Base-by-base conservation (phyloP, 306 rosid genomes). In the Prunus mira region DNA sequence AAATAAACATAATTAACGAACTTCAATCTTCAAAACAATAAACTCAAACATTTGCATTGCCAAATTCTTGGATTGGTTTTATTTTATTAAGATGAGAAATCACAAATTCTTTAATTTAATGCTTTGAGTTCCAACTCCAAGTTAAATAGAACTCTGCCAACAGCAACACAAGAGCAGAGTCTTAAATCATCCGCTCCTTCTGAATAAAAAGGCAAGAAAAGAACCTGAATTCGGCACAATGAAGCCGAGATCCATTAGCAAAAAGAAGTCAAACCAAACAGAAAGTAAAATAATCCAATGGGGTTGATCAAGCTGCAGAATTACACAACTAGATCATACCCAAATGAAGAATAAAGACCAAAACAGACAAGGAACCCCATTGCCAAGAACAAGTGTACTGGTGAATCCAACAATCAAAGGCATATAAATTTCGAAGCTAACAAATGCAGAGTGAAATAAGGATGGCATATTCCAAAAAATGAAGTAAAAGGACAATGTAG, bases 161-260 rank as follows among this genome's bases (percentile, higher is more conserved):
- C 1, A 7, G 55, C 69, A 46, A 24, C 34, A 15, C 34, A 34
- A 34, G 6, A 28, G 30, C 30, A 28, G 3, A 28, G 30, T 28
- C 30, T 28, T 18, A 6, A 63, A 46, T 6, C 19, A 22, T 20
- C 51, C 22, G 19, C 2, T 9, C 52, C 19, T 55, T 32, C 6
- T 28, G 3, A 28, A 20, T 0, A 24, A 20, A 5, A 34, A 76
- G 24, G 22, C 12, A 10, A 47, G 50, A 28, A 43, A 52, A 41
- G 45, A 65, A 55, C 69, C 45, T 3, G 71, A 78, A 60, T 67
- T 67, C 60, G 74, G 58, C 25, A 17, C 69, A 81, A 69, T 69
- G 67, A 81, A 78, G 74, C 38, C 34, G 63, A 78, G 82, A 72
- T 84, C 74, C 81, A 82, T 75, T 57, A 71, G 78, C 27, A n/a